Evolutionary conservation across 768 basidiomycete species (phyloP).

Genomic region (Xanthoconium stramineum): DNA sequence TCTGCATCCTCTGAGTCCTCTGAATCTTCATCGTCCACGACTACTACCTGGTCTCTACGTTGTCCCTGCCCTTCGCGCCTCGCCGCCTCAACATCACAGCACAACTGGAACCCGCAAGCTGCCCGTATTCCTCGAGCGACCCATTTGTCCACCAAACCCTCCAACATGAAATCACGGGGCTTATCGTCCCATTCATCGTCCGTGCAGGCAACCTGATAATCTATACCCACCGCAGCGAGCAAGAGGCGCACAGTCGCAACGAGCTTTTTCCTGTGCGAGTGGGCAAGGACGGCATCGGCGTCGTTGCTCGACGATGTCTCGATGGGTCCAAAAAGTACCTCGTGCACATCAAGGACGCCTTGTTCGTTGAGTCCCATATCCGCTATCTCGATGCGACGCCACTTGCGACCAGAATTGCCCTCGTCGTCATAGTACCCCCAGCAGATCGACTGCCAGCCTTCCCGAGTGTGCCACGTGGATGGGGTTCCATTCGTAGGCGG

Average conservation of each 20-base stretch:
- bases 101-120: constrained; percentile 14
- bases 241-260: constrained; percentile 6
- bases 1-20: too few relatives aligned
- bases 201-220: constrained; percentile 9
- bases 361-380: constrained; percentile 4
- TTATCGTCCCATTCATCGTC: constrained; percentile 1
- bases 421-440: constrained; percentile 15
- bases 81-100: neutral
- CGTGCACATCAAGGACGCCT: constrained; percentile 8
- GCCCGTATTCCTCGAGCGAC: constrained; percentile 10
- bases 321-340: constrained; percentile 10
- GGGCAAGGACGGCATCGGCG: neutral
- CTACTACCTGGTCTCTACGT: neutral
- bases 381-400: neutral
- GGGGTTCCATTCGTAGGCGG: neutral
- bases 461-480: neutral
- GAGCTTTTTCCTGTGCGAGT: neutral
- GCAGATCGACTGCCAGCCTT: constrained; percentile 13
- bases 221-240: constrained; percentile 9
- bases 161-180: neutral
- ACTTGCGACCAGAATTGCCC: neutral
- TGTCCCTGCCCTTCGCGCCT: neutral
- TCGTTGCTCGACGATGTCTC: neutral
- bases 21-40: neutral
- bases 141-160: constrained; percentile 13